Evolutionary conservation across 2,329 filamentous ascomycete genomes (phyloP), one percentile per base, ranked within the genome.

Genomic region (Aspergillus pseudoglaucus): DNA sequence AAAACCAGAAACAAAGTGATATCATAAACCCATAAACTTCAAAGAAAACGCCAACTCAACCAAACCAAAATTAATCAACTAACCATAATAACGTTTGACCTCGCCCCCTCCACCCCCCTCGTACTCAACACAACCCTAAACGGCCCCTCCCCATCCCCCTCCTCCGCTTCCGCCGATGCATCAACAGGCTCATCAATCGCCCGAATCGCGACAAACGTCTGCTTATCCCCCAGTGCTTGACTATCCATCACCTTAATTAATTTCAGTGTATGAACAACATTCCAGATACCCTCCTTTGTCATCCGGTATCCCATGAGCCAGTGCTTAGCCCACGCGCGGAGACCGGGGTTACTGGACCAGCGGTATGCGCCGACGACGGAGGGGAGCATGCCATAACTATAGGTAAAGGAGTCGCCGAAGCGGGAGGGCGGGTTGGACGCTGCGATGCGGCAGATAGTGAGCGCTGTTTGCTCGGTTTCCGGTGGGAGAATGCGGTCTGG

Each of bases 291-390:
- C 33, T 52, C 50, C 3, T 35, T 38, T 3, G 38, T 23, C 12
- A 37, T 41, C 17, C 39, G 37, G 27, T 50, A 52, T 18, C 47
- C 44, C 12, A 35, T 23, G 22, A 52, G 33, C 47, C 47, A 52
- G 20, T 47, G 23, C 8, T 44, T 52, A 3, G 46, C 44, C 50
- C 50, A 52, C 10, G 23, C 22, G 44, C 47, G 47, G 9, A 52
- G 44, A 22, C 50, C 47, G 2, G 47, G 44, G 43, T 52, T 52
- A 2, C 18, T 35, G 2, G 50, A 52, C 50, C 50, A 52, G 15
- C 50, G 50, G 47, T 50, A 47, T 3, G 50, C 50, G 10, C 50
- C 50, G 8, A 52, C 50, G 12, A 52, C 50, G 15, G 50, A 50
- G 1, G 50, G 50, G 4, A 52, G 47, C 50, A 52, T 52, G 39